Evolutionary conservation across 805 yeast genomes (phyloP).

Genomic region (Alloascoidea hylecoeti): DNA sequence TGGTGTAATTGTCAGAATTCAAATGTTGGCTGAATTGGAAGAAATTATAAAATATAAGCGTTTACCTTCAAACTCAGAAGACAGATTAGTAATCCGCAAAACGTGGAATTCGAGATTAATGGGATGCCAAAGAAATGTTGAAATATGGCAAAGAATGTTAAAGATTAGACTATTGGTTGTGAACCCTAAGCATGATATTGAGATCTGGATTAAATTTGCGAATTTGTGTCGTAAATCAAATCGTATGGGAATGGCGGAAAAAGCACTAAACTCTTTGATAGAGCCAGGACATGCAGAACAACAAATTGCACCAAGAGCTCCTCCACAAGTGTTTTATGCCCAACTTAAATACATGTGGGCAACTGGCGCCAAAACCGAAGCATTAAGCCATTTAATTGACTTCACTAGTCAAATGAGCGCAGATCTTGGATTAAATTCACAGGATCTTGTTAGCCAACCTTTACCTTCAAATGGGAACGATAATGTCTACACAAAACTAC

Average conservation of each 20-base stretch:
- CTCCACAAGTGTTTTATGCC: slow-evolving; percentile 95
- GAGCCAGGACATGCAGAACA: slow-evolving; percentile 53
- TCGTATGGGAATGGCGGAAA: slow-evolving; percentile 82
- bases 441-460: slow-evolving; percentile 78
- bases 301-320: slow-evolving; percentile 50
- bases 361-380: slow-evolving; percentile 77
- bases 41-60: slow-evolving; percentile 86
- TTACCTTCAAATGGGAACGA: slow-evolving; percentile 72
- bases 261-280: slow-evolving; percentile 65
- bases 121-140: slow-evolving; percentile 95
- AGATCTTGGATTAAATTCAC: slow-evolving; percentile 77
- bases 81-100: slow-evolving; percentile 62
- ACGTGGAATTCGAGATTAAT: slow-evolving; percentile 90
- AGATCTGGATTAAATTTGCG: slow-evolving; percentile 96
- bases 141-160: slow-evolving; percentile 95
- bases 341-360: slow-evolving; percentile 97
- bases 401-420: slow-evolving; percentile 85
- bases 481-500: slow-evolving; percentile 62
- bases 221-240: slow-evolving; percentile 92
- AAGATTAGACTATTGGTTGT: slow-evolving; percentile 88
- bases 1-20: slow-evolving; percentile 91
- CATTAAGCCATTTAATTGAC: slow-evolving; percentile 71
- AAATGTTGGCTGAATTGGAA: slow-evolving; percentile 92
- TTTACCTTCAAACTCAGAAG: slow-evolving; percentile 71
- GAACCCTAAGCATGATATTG: slow-evolving; percentile 92